These are phyloP conservation scores for Schwanniomyces vanrijiae DNA, from an alignment of 805 yeast species.

Conservation along the genomic window DNA sequence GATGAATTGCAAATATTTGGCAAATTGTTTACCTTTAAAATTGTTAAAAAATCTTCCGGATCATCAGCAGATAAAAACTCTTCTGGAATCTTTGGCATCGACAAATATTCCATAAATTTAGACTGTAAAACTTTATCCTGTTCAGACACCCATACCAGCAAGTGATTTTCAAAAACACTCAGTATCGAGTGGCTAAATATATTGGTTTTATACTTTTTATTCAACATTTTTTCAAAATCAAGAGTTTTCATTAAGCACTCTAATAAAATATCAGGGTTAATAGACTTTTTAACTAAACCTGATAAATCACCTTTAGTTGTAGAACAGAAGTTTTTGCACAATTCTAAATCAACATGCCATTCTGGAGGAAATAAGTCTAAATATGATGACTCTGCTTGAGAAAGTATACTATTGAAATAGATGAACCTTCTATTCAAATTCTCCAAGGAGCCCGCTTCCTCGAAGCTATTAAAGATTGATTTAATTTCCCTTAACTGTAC, in stretches of 20 bases:
- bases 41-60: slow-evolving; percentile 31
- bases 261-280: slow-evolving; percentile 65
- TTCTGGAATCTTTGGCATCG: slow-evolving; percentile 52
- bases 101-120: slow-evolving; percentile 64
- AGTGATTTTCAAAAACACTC: slow-evolving; percentile 78
- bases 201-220: slow-evolving; percentile 55
- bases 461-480: slow-evolving; percentile 71
- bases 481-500: slow-evolving; percentile 71
- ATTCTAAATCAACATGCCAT: slow-evolving; percentile 69
- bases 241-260: slow-evolving; percentile 71
- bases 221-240: slow-evolving; percentile 78
- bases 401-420: slow-evolving; percentile 72
- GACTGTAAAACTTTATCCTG: slow-evolving; percentile 67
- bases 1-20: slow-evolving; percentile 81
- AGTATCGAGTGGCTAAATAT: slow-evolving; percentile 51
- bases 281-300: slow-evolving; percentile 27
- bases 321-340: slow-evolving; percentile 64
- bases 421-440: slow-evolving; percentile 80
- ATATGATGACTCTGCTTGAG: slow-evolving; percentile 54
- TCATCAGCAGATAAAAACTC: slow-evolving; percentile 23
- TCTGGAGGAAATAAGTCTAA: slow-evolving; percentile 58
- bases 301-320: slow-evolving; percentile 66
- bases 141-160: slow-evolving; percentile 81
- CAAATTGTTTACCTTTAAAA: slow-evolving; percentile 45
- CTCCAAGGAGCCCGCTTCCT: slow-evolving; percentile 94